Base-by-base conservation (phyloP, 345 rosid genomes). In the Litchi chinensis region DNA sequence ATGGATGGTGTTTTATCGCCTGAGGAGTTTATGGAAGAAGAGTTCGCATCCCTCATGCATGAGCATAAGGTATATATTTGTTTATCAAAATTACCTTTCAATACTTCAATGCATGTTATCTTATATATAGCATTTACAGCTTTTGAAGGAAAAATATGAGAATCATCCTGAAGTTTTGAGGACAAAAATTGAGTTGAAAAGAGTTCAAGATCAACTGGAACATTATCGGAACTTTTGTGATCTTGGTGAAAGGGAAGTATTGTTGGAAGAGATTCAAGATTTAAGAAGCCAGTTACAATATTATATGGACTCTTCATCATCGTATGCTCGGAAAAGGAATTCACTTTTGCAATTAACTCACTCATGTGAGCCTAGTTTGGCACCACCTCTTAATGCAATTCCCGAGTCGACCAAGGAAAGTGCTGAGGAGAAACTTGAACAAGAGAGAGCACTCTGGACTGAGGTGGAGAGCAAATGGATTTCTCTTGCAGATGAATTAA, bases 401-500 rank as follows among this genome's bases (percentile, higher is more conserved):
- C 91, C 86, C 67, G 98, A 94, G 82, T 79, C 93, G 74, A 76
- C 56, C 37, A 92, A 86, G 44, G 95, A 88, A 78, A 86, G 81
- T 76, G 82, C 88, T 13, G 91, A 88, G 77, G 87, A 86, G 79
- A 89, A 85, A 77, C 72, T 91, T 66, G 92, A 93, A 81, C 76
- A 84, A 68, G 98, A 93, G 84, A 90, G 92, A 85, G 71, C 77
- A 46, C 71, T 46, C 24, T 92, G 98, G 98, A 83, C 76, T 60
- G 98, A 92, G 85, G 88, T 90, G 67, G 99, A 97, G 89, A 91
- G 94, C 85, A 91, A 89, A 79, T 97, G 98, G 99, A 93, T 94
- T 78, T 91, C 93, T 79, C 93, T 93, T 56, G 85, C 94, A 48
- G 94, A 97, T 83, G 98, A 97, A 76, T 80, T 97, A 82, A 88